Percentiles rank a stretch among this genome's conserved stretches.
Conservation (phyloP, 1,139 yeast genomes). For the Geotrichum cucujoidarum region DNA sequence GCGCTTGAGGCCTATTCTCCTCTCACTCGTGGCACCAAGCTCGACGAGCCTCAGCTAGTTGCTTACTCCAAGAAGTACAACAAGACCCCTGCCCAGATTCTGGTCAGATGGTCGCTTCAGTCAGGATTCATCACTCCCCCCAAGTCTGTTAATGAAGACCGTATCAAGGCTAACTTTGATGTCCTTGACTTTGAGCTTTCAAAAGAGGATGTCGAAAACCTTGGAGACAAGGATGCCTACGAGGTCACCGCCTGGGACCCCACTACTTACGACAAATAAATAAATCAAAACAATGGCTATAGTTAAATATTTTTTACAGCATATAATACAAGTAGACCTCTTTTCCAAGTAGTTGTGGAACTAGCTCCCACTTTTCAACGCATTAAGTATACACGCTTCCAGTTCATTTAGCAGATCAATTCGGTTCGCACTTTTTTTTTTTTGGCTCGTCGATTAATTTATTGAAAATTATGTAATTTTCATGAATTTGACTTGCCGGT, state of each 20-base stretch:
- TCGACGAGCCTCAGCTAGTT: constrained; percentile 48
- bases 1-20: constrained; percentile 69
- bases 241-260: constrained; percentile 22
- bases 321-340: too few relatives aligned
- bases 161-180: constrained; percentile 46
- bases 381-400: too few relatives aligned
- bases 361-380: too few relatives aligned
- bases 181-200: constrained; percentile 49
- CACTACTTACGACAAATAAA: constrained; percentile 8
- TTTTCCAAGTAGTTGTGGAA: too few relatives aligned
- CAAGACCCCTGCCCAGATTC: constrained; percentile 42
- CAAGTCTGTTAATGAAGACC: constrained; percentile 51
- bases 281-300: too few relatives aligned
- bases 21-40: constrained; percentile 54
- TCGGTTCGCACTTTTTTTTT: too few relatives aligned
- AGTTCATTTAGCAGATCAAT: too few relatives aligned
- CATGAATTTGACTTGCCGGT: too few relatives aligned
- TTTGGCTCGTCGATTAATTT: too few relatives aligned
- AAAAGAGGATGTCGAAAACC: constrained; percentile 32
- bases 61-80: constrained; percentile 40
- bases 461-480: too few relatives aligned
- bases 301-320: too few relatives aligned
- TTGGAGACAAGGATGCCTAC: constrained; percentile 34
- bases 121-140: constrained; percentile 59
- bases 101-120: constrained; percentile 43